Evolutionary conservation across 1,284 basidiomycete species (phyloP), one percentile per base, ranked within the genome.

Genomic region (Trichosporon inkin): DNA sequence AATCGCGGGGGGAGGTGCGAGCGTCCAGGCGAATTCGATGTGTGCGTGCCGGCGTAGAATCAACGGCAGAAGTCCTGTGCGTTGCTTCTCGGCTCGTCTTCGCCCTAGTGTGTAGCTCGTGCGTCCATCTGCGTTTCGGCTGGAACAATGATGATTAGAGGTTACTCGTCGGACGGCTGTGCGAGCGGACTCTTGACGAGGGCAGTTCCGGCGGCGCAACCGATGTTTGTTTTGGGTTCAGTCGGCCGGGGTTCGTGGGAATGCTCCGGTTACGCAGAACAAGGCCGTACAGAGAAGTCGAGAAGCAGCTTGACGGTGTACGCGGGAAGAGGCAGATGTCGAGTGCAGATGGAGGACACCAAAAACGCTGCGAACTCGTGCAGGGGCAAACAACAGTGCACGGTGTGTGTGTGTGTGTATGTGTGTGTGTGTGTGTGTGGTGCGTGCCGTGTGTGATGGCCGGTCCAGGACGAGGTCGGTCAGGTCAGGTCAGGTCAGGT

Each of bases 81-180:
- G 44, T 49, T 49, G 44, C 44, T 49, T 44, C 44, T 49, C 24
- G 44, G 44, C 36, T 3, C 44, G 28, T 49, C 44, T 49, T 49
- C 28, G 44, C 28, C 44, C 44, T 49, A 28, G 44, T 49, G 44
- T 49, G 44, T 49, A 49, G 44, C 44, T 49, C 44, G 44, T 49
- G 44, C 44, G 44, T 49, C 11, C 16, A 20, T 47, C 22, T n/a
- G n/a, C 41, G 44, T 49, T 49, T 49, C 44, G 28, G 28, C 44
- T 17, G 10, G 16, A 17, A 49, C 44, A 49, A 49, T 49, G n/a
- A 32, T 24, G 16, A 7, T 14, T 10, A 49, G 22, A 24, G 44
- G 28, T 28, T 22, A 49, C 44, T 49, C 44, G 44, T 49, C 44
- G 44, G 44, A 49, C 28, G 44, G 44, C 44, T 22, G 44, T 49